Conservation (phyloP, 202 grass and related monocot species). For the Cymbopogon flexuosus region DNA sequence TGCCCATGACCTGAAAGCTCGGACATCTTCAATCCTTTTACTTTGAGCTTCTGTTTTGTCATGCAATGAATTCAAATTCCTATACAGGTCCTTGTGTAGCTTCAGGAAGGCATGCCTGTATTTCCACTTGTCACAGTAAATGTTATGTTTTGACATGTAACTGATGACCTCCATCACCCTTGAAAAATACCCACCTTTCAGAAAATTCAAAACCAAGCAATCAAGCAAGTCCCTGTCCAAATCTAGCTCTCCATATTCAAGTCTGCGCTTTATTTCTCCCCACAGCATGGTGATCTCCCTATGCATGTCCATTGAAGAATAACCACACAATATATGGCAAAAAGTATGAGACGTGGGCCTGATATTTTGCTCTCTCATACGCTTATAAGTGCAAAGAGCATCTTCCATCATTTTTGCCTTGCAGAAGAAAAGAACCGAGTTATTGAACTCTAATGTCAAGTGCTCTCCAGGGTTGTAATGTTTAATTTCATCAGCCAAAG, state of each 20-base stretch:
- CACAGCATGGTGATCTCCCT: constrained; percentile 75
- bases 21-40: constrained; percentile 71
- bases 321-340: constrained; percentile 61
- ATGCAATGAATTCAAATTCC: constrained; percentile 61
- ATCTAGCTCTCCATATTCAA: constrained; percentile 45
- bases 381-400: constrained; percentile 70
- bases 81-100: constrained; percentile 69
- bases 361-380: constrained; percentile 70
- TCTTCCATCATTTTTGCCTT: constrained; percentile 93
- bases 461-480: constrained; percentile 38
- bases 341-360: constrained; percentile 61
- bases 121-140: constrained; percentile 79
- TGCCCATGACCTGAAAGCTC: constrained; percentile 67
- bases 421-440: constrained; percentile 87
- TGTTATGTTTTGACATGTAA: constrained; percentile 63
- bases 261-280: constrained; percentile 76
- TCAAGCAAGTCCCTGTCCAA: constrained; percentile 65
- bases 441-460: constrained; percentile 60
- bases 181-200: constrained; percentile 77
- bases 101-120: constrained; percentile 63
- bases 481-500: constrained; percentile 48
- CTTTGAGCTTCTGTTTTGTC: constrained; percentile 67
- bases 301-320: constrained; percentile 64
- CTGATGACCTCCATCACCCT: constrained; percentile 70
- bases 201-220: constrained; percentile 65